A percentile compares a stretch with the other conserved stretches of the same genome.
Evolutionary conservation across 2,329 filamentous ascomycete species (phyloP).

Genomic region (Myriosclerotinia scirpicola): DNA sequence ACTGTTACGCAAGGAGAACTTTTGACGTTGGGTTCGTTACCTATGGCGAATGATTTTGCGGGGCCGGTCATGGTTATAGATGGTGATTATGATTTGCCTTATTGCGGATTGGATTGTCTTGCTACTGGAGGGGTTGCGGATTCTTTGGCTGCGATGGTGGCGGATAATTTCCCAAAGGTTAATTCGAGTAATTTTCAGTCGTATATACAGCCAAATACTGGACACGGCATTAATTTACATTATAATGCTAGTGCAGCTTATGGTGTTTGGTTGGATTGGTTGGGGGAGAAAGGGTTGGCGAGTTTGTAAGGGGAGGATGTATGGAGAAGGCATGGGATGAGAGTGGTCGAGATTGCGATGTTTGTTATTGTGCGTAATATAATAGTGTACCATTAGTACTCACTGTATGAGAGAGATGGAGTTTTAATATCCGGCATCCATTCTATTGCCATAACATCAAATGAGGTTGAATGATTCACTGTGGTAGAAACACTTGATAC

Average conservation of each 20-base stretch:
- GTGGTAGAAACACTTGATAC: too few species aligned
- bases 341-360: too few species aligned
- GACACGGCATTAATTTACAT: constrained; percentile 53
- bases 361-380: too few species aligned
- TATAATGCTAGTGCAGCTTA: constrained; percentile 42
- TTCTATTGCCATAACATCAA: too few species aligned
- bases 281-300: constrained; percentile 27
- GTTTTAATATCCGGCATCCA: too few species aligned
- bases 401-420: background rate
- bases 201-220: constrained; percentile 53
- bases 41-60: constrained; percentile 41
- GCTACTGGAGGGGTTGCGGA: constrained; percentile 42
- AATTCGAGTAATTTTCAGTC: constrained; percentile 36
- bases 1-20: background rate
- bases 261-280: constrained; percentile 42
- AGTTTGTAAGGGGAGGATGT: background rate
- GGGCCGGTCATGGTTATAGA: constrained; percentile 61
- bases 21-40: background rate
- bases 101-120: constrained; percentile 62
- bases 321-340: background rate
- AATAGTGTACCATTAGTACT: background rate
- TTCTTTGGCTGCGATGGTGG: constrained; percentile 40
- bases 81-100: constrained; percentile 53
- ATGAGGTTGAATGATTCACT: too few species aligned
- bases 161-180: constrained; percentile 36